These are phyloP conservation scores for Flaveria trinervia DNA, from an alignment of 129 eudicot species.

Conservation along the genomic window DNA sequence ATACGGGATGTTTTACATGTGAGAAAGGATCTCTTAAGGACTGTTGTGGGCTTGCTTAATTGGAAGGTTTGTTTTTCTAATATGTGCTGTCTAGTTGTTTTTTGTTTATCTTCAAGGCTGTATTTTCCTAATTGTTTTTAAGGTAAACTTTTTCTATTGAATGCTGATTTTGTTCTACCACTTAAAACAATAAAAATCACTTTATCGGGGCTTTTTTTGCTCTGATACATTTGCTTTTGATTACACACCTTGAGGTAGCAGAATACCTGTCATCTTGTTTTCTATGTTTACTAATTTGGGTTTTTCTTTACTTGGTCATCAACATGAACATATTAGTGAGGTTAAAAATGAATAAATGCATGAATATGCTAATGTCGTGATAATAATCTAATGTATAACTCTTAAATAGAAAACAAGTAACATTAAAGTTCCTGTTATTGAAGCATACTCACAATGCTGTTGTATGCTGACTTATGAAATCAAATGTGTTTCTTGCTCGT, in stretches of 20 bases:
- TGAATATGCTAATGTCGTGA: background rate
- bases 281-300: constrained; percentile 4
- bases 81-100: constrained; percentile 11
- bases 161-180: background rate
- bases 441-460: background rate
- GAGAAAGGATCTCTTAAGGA: constrained; percentile 73
- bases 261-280: background rate
- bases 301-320: background rate
- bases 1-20: constrained; percentile 65
- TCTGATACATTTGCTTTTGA: background rate
- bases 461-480: constrained; percentile 7
- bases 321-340: background rate
- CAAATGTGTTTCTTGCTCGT: background rate
- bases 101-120: constrained; percentile 15
- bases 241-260: constrained; percentile 8
- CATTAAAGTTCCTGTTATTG: background rate
- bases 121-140: constrained; percentile 12
- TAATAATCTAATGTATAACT: background rate
- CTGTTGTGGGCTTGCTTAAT: constrained; percentile 56
- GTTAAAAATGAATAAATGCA: background rate
- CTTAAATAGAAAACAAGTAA: background rate
- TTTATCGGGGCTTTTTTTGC: background rate
- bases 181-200: constrained; percentile 2
- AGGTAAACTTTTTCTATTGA: background rate
- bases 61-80: constrained; percentile 61